Evolutionary conservation across 495 filamentous ascomycete species (phyloP).

Genomic region (Diplogelasinospora grovesii): DNA sequence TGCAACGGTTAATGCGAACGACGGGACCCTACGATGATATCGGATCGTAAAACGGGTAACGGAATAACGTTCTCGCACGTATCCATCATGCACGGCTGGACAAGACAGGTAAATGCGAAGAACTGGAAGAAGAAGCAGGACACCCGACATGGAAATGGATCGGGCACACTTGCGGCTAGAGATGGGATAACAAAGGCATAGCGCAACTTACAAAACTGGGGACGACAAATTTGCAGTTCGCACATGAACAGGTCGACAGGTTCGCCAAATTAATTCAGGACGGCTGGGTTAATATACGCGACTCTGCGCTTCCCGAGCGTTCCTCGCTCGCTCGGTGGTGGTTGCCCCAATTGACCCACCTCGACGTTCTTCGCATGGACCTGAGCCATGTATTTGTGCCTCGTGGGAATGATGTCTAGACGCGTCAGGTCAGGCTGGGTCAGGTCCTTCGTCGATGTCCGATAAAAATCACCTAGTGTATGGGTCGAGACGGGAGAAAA

Average conservation of each 20-base stretch:
- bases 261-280: constrained; percentile 23
- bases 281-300: constrained; percentile 24
- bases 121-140: neutral
- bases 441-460: too few relatives aligned
- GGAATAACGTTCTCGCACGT: too few relatives aligned
- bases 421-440: too few relatives aligned
- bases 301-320: constrained; percentile 17
- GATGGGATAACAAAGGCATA: constrained; percentile 22
- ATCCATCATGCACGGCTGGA: too few relatives aligned
- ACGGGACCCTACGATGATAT: too few relatives aligned
- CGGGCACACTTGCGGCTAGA: too few relatives aligned
- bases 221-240: constrained; percentile 6
- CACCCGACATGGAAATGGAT: neutral
- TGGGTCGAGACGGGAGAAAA: neutral
- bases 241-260: constrained; percentile 22
- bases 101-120: too few relatives aligned
- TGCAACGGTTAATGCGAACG: too few relatives aligned
- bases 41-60: too few relatives aligned
- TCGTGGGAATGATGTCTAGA: too few relatives aligned
- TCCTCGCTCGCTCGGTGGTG: neutral
- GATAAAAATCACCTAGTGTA: neutral
- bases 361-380: neutral
- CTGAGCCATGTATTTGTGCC: too few relatives aligned
- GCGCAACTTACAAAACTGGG: too few relatives aligned
- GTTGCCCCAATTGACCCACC: neutral